Evolutionary conservation across 1,284 basidiomycete species (phyloP).

Genomic region (Moesziomyces globuligerus): DNA sequence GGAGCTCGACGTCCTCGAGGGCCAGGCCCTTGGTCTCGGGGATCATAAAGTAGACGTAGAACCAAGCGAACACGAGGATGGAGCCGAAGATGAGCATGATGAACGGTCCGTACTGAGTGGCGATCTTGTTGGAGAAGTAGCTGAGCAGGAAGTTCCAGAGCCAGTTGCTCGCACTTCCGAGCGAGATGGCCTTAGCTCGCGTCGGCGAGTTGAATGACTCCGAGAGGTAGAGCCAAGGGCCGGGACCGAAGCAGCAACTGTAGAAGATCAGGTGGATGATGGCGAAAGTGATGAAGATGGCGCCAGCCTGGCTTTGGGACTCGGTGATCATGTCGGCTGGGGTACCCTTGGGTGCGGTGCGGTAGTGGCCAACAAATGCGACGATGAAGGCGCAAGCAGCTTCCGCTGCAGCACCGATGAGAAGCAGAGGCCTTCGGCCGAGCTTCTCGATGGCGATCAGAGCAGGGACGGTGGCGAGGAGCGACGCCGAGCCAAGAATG

Average conservation of each 20-base stretch:
- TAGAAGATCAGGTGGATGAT: constrained; percentile 80
- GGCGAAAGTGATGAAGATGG: constrained; percentile 78
- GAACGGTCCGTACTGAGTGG: constrained; percentile 71
- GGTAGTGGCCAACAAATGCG: constrained; percentile 68
- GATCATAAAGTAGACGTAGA: constrained; percentile 73
- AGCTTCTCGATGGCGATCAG: constrained; percentile 65
- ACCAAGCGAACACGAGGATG: constrained; percentile 71
- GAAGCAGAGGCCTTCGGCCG: constrained; percentile 69
- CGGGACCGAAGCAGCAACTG: constrained; percentile 78
- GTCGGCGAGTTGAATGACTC: constrained; percentile 75
- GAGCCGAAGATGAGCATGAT: constrained; percentile 79
- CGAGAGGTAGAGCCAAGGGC: constrained; percentile 75
- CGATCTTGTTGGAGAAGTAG: constrained; percentile 78
- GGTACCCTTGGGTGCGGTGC: constrained; percentile 73
- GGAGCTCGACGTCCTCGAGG: constrained; percentile 75
- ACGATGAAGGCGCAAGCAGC: constrained; percentile 70
- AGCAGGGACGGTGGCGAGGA: constrained; percentile 58
- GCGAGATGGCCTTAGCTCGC: constrained; percentile 78
- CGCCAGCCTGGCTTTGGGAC: constrained; percentile 70
- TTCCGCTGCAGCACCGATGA: constrained; percentile 68
- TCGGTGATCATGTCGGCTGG: constrained; percentile 66
- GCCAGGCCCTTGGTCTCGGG: constrained; percentile 81
- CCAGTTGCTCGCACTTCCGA: constrained; percentile 75
- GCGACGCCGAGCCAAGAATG: constrained; percentile 67
- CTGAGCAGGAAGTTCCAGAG: constrained; percentile 79